A percentile compares a stretch with the other conserved stretches of the same genome.
Evolutionary conservation across 2,329 filamentous ascomycete genomes (phyloP).

Genomic region (Alternaria arbusti): DNA sequence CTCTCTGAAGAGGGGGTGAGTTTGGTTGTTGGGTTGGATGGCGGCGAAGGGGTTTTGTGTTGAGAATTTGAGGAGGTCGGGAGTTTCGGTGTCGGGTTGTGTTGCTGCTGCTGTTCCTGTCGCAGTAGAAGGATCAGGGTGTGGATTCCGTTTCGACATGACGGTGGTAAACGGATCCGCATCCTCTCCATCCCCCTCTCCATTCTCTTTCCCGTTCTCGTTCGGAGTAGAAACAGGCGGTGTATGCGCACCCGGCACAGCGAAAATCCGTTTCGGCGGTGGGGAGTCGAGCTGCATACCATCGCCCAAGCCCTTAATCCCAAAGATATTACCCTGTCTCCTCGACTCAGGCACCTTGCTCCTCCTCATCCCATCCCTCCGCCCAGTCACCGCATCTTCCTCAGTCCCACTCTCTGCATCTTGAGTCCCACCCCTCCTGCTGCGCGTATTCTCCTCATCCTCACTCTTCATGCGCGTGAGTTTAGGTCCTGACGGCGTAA

Average conservation of each 20-base stretch:
- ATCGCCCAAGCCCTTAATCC: conserved; percentile 34
- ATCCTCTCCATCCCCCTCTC: conserved; percentile 13
- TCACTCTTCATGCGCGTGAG: conserved; percentile 22
- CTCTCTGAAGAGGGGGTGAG: conserved; percentile 33
- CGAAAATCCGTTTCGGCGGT: conserved; percentile 23
- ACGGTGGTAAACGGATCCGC: conserved; percentile 35
- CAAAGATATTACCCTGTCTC: conserved; percentile 37
- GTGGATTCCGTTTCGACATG: conserved; percentile 23
- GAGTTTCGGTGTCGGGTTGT: conserved; percentile 17
- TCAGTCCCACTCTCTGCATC: conserved; percentile 42
- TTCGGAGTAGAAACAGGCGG: background rate
- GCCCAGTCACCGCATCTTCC: conserved; percentile 47
- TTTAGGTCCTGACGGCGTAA: conserved; percentile 27
- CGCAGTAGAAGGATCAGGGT: background rate
- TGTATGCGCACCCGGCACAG: background rate
- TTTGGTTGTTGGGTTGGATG: conserved; percentile 33
- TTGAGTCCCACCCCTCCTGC: conserved; percentile 23
- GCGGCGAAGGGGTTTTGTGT: conserved; percentile 36
- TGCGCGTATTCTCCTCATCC: conserved; percentile 41
- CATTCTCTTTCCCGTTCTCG: background rate
- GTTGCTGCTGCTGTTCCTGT: background rate
- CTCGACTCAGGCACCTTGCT: conserved; percentile 1
- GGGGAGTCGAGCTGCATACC: background rate
- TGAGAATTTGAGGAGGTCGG: conserved; percentile 35
- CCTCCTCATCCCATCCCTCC: conserved; percentile 23